Percentiles rank a stretch among this genome's conserved stretches.
Evolutionary conservation across 306 rosid genomes (phyloP).

Genomic region (Carpinus fangiana): DNA sequence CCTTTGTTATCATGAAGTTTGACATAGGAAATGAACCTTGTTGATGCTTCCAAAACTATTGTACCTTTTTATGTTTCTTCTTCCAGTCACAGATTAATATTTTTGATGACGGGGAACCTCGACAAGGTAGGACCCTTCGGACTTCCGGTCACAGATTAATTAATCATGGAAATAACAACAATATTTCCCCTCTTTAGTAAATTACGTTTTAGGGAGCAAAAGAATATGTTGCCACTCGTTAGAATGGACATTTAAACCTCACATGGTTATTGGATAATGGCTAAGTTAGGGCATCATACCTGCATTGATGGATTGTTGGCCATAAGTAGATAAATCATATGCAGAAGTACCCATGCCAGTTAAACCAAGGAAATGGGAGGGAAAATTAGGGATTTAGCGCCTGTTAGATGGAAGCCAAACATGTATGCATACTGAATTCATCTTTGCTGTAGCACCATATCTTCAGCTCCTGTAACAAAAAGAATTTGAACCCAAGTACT

Average conservation of each 20-base stretch:
- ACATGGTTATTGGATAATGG: background rate
- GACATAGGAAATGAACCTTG: background rate
- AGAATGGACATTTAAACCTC: background rate
- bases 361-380: background rate
- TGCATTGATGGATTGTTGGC: background rate
- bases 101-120: too few species aligned
- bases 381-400: background rate
- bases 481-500: background rate
- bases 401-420: background rate
- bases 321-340: background rate
- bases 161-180: too few species aligned
- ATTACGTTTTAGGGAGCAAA: background rate
- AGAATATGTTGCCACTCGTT: background rate
- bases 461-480: constrained; percentile 7
- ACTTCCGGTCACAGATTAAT: background rate
- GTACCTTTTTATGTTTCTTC: background rate
- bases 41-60: background rate
- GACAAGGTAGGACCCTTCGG: too few species aligned
- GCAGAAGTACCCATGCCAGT: background rate
- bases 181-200: too few species aligned
- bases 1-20: background rate
- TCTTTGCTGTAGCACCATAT: constrained; percentile 4
- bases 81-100: background rate
- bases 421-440: background rate
- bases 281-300: background rate